phyloP scores from a whole-genome alignment of 306 rosid genomes.

The Hippophae tibetana region DNA sequence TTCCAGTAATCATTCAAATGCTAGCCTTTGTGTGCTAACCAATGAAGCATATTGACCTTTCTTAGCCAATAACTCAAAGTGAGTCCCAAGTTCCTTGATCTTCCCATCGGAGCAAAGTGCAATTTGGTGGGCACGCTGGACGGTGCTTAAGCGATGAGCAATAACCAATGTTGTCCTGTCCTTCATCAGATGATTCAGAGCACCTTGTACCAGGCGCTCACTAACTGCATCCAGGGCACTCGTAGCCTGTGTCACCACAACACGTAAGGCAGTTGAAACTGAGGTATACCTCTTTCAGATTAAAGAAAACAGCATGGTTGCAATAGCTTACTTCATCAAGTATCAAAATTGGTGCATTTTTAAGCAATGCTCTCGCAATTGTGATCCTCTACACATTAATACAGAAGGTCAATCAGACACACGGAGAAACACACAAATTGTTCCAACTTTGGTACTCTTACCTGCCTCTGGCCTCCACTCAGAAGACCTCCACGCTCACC shows the following conservation, averaged over 20 bases:
- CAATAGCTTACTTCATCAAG: conserved; percentile 65
- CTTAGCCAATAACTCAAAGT: conserved; percentile 59
- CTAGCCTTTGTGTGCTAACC: conserved; percentile 85
- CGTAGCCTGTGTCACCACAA: conserved; percentile 56
- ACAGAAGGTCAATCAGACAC: conserved; percentile 18
- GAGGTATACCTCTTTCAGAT: too few relatives aligned
- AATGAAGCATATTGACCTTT: conserved; percentile 79
- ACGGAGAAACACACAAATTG: conserved; percentile 4
- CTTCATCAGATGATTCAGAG: conserved; percentile 72
- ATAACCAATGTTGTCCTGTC: conserved; percentile 83
- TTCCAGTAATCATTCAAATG: conserved; percentile 51
- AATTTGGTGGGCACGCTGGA: conserved; percentile 83
- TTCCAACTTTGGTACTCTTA: conserved; percentile 15
- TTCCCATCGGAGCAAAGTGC: conserved; percentile 64
- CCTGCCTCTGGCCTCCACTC: conserved; percentile 98
- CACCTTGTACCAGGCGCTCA: conserved; percentile 82
- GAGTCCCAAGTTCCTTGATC: conserved; percentile 73
- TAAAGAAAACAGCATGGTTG: conserved; percentile 4
- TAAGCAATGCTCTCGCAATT: conserved; percentile 82
- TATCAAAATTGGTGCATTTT: conserved; percentile 78
- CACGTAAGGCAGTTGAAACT: conserved; percentile 1
- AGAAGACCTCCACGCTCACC: conserved; percentile 97
- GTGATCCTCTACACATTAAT: conserved; percentile 69
- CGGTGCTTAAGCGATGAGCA: conserved; percentile 89
- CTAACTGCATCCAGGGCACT: conserved; percentile 88